Base-by-base conservation (phyloP, 2,329 filamentous ascomycete genomes). In the Fusarium ramigenum region DNA sequence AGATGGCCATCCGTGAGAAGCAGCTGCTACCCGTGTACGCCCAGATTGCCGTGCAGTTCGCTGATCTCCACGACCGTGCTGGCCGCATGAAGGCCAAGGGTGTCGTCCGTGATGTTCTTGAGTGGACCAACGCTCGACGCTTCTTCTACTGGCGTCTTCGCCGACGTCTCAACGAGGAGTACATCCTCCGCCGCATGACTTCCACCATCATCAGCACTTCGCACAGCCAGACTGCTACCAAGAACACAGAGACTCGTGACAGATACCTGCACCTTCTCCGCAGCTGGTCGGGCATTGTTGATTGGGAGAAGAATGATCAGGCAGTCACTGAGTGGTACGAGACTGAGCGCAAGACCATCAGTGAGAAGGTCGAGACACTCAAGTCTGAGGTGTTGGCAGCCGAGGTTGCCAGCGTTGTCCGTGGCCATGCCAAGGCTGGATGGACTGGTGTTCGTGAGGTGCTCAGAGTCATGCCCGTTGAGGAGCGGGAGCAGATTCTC, bases 81-180 rank as follows among this genome's bases (percentile, higher is more conserved):
- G 96, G 95, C 67, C 94, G 96, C 84, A 99, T 99, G 96, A 91
- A 97, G 87, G 96, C 96, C 83, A 99, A 99, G 91, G 93, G 95
- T 71, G 92, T 93, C 64, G 97, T 99, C 79, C 94, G 96, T 72
- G 90, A 93, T 78, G 86, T 91, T 18, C 88, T 99, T 44, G 89
- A 92, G 79, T 98, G 96, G 96, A 88, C 90, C 82, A 93, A 97
- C 78, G 92, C 96, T 15, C 92, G 96, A 75, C 93, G 96, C 80
- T 98, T 96, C 93, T 98, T 99, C 89, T 99, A 98, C 93, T 99
- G 97, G 96, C 96, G 96, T 84, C 92, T 98, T 72, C 95, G 97
- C 84, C 93, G 96, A 82, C 91, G 96, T 85, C 89, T 99, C 81
- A 98, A 97, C 84, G 96, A 99, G 86, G 96, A 99, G 86, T 94